Conservation (phyloP, 176 grass and related monocot genomes). For the Oryza meyeriana region DNA sequence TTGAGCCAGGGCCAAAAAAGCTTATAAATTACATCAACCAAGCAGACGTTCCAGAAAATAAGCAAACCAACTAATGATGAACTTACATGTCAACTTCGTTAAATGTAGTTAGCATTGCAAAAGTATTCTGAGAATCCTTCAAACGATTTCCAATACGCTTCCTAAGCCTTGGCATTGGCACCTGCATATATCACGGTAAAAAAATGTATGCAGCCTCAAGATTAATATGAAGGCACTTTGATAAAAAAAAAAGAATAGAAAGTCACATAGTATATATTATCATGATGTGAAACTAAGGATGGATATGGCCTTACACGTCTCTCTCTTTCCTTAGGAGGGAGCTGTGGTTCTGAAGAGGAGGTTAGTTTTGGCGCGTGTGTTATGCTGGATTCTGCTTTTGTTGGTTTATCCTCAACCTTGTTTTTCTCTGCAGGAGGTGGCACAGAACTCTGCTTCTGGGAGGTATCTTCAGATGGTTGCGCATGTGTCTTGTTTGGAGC, state of each 20-base stretch:
- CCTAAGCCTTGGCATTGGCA: slow-evolving; percentile 76
- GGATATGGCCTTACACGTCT: slow-evolving; percentile 45
- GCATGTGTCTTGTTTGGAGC: slow-evolving; percentile 49
- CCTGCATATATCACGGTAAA: slow-evolving; percentile 32
- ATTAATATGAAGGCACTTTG: no score
- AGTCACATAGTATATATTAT: slow-evolving; percentile 1
- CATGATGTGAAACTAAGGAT: neutral
- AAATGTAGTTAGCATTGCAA: slow-evolving; percentile 80
- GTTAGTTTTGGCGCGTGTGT: slow-evolving; percentile 28
- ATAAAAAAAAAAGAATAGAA: no score
- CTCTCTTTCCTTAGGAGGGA: slow-evolving; percentile 84
- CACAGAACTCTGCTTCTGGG: slow-evolving; percentile 41
- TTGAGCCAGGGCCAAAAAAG: neutral
- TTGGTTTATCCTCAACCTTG: slow-evolving; percentile 41
- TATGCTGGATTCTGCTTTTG: slow-evolving; percentile 38
- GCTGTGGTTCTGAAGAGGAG: slow-evolving; percentile 70
- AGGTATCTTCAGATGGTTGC: slow-evolving; percentile 49
- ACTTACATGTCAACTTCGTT: slow-evolving; percentile 94
- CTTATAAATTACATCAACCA: slow-evolving; percentile 19
- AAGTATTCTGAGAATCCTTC: slow-evolving; percentile 93
- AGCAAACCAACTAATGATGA: slow-evolving; percentile 6
- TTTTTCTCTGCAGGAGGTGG: slow-evolving; percentile 38
- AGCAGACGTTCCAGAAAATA: neutral
- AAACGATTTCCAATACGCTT: slow-evolving; percentile 72
- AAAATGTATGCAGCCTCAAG: neutral